These are phyloP conservation scores for Trichosporon sp. DNA, from an alignment of 1,284 basidiomycete species.

Conservation along the genomic window DNA sequence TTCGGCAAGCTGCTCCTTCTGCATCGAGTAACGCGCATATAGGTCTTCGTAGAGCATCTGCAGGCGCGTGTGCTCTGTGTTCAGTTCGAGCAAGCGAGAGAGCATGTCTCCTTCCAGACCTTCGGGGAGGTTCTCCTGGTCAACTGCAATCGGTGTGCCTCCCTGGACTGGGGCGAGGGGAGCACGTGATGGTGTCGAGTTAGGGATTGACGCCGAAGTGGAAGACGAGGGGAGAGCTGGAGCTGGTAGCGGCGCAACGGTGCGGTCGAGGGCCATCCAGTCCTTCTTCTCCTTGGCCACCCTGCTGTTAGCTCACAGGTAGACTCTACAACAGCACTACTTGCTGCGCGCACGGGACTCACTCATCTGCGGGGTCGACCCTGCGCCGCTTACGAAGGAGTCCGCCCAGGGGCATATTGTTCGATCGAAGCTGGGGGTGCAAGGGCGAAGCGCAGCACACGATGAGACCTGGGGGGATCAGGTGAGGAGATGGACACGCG, in stretches of 20 bases:
- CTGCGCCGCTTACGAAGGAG: constrained; percentile 11
- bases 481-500: not conserved
- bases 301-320: not conserved
- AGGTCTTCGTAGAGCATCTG: constrained; percentile 14
- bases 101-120: constrained; percentile 6
- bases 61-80: constrained; percentile 10
- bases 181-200: not conserved
- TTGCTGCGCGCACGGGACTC: not conserved
- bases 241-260: not conserved
- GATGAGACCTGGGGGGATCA: not conserved
- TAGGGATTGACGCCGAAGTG: not conserved
- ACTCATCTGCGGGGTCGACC: constrained; percentile 6
- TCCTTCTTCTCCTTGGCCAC: not conserved
- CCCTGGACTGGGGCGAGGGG: not conserved
- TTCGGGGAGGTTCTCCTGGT: not conserved
- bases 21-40: constrained; percentile 6
- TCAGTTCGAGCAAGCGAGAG: not conserved
- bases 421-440: not conserved
- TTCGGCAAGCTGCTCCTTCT: constrained; percentile 10
- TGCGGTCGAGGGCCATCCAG: constrained; percentile 15
- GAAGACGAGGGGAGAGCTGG: not conserved
- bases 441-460: not conserved
- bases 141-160: not conserved
- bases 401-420: not conserved
- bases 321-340: no score